Evolutionary conservation across 1,284 basidiomycete genomes (phyloP).

Genomic region (Ceratobasidium papillatum): DNA sequence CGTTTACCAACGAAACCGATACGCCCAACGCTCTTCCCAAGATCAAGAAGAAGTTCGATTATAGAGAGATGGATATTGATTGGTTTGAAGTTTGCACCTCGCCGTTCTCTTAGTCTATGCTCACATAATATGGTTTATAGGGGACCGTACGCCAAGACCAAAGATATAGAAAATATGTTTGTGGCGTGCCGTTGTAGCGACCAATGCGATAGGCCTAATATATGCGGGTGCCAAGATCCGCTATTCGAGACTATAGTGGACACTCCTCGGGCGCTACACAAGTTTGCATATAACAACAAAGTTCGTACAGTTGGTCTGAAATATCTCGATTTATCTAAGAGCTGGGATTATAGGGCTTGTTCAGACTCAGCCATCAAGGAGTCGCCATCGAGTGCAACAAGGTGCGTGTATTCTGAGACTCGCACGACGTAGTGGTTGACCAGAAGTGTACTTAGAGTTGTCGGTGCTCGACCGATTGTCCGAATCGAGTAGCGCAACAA

Average conservation of each 20-base stretch:
- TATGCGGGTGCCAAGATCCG: constrained; percentile 30
- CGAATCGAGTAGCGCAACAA: constrained; percentile 38
- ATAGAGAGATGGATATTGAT: constrained; percentile 36
- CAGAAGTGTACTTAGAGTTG: constrained; percentile 22
- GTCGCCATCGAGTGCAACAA: constrained; percentile 42
- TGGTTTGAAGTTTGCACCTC: constrained; percentile 13
- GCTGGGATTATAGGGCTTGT: constrained; percentile 18
- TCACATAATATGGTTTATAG: background rate
- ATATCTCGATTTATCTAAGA: background rate
- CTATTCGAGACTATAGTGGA: constrained; percentile 10
- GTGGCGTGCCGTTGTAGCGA: background rate
- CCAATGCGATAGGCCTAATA: constrained; percentile 17
- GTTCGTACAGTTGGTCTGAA: constrained; percentile 3
- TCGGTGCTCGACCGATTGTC: constrained; percentile 31
- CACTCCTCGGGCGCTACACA: constrained; percentile 21
- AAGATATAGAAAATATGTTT: background rate
- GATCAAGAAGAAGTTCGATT: constrained; percentile 38
- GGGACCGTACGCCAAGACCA: background rate
- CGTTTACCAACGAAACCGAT: constrained; percentile 24
- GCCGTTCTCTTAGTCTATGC: background rate
- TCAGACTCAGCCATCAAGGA: constrained; percentile 28
- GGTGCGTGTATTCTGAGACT: background rate
- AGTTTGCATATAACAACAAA: constrained; percentile 34
- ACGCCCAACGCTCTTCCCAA: constrained; percentile 12
- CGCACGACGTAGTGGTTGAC: background rate